Conservation (phyloP, 2,329 filamentous ascomycete species). For the Aureobasidium pullulans region DNA sequence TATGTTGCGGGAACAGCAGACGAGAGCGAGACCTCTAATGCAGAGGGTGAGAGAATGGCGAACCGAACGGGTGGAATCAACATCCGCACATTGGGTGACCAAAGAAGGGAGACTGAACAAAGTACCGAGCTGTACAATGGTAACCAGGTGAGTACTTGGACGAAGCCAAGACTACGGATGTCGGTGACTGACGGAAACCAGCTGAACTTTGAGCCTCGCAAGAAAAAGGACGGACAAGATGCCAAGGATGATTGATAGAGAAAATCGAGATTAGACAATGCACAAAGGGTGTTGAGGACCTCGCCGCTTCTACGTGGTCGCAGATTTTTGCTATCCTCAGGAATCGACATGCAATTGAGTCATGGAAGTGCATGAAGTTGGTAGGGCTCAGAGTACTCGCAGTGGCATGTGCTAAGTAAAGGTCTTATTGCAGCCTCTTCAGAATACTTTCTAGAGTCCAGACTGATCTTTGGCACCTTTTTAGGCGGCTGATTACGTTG, state of each 20-base stretch:
- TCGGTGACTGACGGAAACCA: slow-evolving; percentile 26
- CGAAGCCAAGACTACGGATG: slow-evolving; percentile 10
- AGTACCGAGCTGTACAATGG: slow-evolving; percentile 77
- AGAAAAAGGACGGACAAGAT: slow-evolving; percentile 52
- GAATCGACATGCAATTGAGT: too few species aligned
- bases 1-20: slow-evolving; percentile 23
- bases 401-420: too few species aligned
- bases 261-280: neutral
- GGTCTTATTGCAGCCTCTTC: too few species aligned
- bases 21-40: slow-evolving; percentile 17
- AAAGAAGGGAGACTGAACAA: slow-evolving; percentile 35
- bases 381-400: neutral
- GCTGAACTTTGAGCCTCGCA: slow-evolving; percentile 60
- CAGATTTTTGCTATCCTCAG: too few species aligned
- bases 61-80: slow-evolving; percentile 25
- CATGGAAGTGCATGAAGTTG: too few species aligned
- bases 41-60: slow-evolving; percentile 20
- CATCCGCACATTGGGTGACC: slow-evolving; percentile 41
- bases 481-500: neutral
- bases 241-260: slow-evolving; percentile 15
- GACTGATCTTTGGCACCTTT: neutral
- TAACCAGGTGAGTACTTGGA: slow-evolving; percentile 61
- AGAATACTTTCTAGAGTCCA: neutral
- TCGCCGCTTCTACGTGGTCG: too few species aligned
- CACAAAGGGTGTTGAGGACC: neutral